Evolutionary conservation across 2,329 filamentous ascomycete species (phyloP).

Genomic region (Clathrospora elynae): DNA sequence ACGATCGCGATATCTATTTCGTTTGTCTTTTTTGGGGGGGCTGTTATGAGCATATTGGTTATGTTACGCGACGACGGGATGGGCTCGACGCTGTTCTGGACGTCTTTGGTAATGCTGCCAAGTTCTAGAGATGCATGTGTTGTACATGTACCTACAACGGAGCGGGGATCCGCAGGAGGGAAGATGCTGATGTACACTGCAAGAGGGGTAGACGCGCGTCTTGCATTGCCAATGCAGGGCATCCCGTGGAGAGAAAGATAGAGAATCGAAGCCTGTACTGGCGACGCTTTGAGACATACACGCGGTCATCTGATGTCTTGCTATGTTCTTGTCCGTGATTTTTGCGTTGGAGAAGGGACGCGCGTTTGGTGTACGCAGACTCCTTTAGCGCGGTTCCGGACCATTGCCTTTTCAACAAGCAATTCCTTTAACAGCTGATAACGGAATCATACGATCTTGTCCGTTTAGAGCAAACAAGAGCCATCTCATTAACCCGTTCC

Average conservation of each 20-base stretch:
- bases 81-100: slow-evolving; percentile 21
- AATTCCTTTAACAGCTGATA: too few relatives aligned
- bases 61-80: slow-evolving; percentile 23
- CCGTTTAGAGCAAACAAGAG: too few relatives aligned
- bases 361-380: slow-evolving; percentile 14
- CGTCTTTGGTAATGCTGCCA: slow-evolving; percentile 14
- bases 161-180: slow-evolving; percentile 21
- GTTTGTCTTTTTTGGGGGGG: slow-evolving; percentile 38
- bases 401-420: not conserved
- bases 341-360: too few relatives aligned
- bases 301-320: too few relatives aligned
- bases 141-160: slow-evolving; percentile 20
- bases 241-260: slow-evolving; percentile 19
- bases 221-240: slow-evolving; percentile 14
- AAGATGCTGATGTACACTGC: slow-evolving; percentile 11
- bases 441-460: too few relatives aligned
- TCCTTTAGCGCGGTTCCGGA: slow-evolving; percentile 4
- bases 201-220: slow-evolving; percentile 33
- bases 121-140: slow-evolving; percentile 19
- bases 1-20: slow-evolving; percentile 34
- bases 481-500: too few relatives aligned
- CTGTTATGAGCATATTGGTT: slow-evolving; percentile 32
- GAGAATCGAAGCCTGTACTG: slow-evolving; percentile 24
- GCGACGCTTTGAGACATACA: slow-evolving; percentile 18
- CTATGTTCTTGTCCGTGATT: too few relatives aligned